Conservation (phyloP, 352 stramenopile species). For the Phytopythium litorale region DNA sequence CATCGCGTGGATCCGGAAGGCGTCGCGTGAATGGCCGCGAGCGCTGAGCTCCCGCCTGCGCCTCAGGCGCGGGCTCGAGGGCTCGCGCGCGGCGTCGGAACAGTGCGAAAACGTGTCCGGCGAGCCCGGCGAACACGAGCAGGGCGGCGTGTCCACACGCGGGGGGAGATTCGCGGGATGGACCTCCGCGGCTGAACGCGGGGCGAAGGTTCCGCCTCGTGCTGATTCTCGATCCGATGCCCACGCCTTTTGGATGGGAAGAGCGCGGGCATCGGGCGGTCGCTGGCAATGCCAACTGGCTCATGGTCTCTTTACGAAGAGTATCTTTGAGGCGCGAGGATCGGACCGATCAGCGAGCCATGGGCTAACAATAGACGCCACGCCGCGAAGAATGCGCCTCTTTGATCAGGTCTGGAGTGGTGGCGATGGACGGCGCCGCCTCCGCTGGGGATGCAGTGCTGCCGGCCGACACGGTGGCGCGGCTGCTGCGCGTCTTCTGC, state of each 20-base stretch:
- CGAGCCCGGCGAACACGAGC: no score
- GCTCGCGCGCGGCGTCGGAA: not conserved
- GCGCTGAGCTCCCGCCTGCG: slow-evolving; percentile 2
- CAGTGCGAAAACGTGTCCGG: not conserved
- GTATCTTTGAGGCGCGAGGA: no score
- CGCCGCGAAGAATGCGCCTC: no score
- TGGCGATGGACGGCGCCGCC: not conserved
- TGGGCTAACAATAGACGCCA: no score
- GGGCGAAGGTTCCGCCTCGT: not conserved
- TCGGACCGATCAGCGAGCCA: no score
- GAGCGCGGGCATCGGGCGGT: no score
- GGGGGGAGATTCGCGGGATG: not conserved
- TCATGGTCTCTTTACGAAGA: no score
- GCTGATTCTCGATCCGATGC: not conserved
- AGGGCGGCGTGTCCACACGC: not conserved
- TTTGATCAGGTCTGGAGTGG: no score
- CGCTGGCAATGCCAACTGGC: no score
- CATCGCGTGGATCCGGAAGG: not conserved
- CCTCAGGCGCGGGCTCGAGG: not conserved
- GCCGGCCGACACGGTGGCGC: slow-evolving; percentile 34
- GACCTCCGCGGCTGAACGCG: not conserved
- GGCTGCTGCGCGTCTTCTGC: slow-evolving; percentile 48
- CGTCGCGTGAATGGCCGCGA: slow-evolving; percentile 1
- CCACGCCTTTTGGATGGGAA: no score
- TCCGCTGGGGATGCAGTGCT: slow-evolving; percentile 15